Base-by-base conservation (phyloP, 2,329 filamentous ascomycete species). In the Colletotrichum kahawae region DNA sequence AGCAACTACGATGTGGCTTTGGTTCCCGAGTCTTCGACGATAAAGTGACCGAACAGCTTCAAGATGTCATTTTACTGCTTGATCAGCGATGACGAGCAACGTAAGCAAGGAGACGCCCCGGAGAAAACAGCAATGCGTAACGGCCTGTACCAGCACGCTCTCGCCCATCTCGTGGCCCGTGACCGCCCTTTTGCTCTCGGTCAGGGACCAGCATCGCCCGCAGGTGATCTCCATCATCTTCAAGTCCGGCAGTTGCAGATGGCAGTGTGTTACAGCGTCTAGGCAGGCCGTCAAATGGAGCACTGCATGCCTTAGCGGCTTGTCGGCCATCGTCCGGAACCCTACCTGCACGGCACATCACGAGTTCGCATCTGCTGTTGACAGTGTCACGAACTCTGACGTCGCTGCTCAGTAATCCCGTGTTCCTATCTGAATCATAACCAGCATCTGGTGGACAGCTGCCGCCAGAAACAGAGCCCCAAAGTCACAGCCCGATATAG, bases 161-260 rank as follows among this genome's bases (percentile, higher is more conserved):
- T 48, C n/a, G 21, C 34, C 21, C 33, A 57, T 51, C 68, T 21
- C 54, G 56, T 36, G 63, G 54, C 36, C 70, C 63, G 63, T 57
- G 54, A 36, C 67, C 56, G 67, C 67, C 21, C 38, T 64, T 63
- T 51, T 38, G 9, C n/a, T 27, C 36, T 54, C 31, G 24, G 34
- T n/a, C 70, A 59, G 63, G 70, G 70, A 71, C 70, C 63, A 71
- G 63, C 63, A 38, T 71, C 27, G 36, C 63, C 70, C 51, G 70
- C 54, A 71, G 54, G 54, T 36, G n/a, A 59, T 60, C 29, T 67
- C 64, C 34, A 27, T 67, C 36, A 24, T 31, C 34, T 48, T 57
- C 21, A 27, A 33, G 6, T 54, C 36, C 71, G 67, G 67, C 71
- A 70, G 59, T 74, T 70, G 59, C n/a, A 59, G 29, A 36, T 57